Percentiles rank a stretch among this genome's conserved stretches.
phyloP scores from a whole-genome alignment of 2,329 filamentous ascomycete species.

The Aspergillus vadensis region DNA sequence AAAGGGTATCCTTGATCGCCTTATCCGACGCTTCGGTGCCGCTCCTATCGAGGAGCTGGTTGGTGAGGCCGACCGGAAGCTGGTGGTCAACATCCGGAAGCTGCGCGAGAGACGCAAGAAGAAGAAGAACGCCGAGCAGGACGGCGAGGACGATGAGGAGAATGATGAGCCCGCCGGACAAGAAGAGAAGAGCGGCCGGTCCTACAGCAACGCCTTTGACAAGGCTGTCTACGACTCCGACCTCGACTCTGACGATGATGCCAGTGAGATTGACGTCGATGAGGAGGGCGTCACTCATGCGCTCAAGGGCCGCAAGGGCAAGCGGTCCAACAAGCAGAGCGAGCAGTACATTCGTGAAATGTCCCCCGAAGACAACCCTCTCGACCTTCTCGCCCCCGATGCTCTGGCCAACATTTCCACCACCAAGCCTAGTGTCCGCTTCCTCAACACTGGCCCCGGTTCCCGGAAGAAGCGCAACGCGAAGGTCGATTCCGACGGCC shows the following conservation, averaged over 20 bases:
- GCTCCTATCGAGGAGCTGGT: slow-evolving; percentile 77
- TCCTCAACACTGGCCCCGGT: slow-evolving; percentile 43
- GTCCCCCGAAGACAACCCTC: slow-evolving; percentile 79
- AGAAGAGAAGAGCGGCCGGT: slow-evolving; percentile 18
- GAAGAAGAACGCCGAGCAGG: slow-evolving; percentile 71
- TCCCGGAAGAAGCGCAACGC: slow-evolving; percentile 44
- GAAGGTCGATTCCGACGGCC: slow-evolving; percentile 48
- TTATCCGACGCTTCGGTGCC: slow-evolving; percentile 87
- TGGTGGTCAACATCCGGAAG: slow-evolving; percentile 93
- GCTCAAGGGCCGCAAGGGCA: slow-evolving; percentile 50
- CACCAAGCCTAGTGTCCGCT: slow-evolving; percentile 68
- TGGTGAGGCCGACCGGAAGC: slow-evolving; percentile 82
- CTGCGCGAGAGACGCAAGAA: slow-evolving; percentile 87
- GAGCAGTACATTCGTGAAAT: slow-evolving; percentile 83
- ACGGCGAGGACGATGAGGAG: slow-evolving; percentile 59
- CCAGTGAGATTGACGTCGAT: slow-evolving; percentile 46
- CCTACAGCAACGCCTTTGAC: slow-evolving; percentile 25
- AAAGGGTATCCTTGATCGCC: slow-evolving; percentile 94
- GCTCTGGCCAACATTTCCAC: slow-evolving; percentile 91
- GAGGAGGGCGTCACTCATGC: slow-evolving; percentile 36
- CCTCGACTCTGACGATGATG: slow-evolving; percentile 72
- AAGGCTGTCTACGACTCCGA: slow-evolving; percentile 72
- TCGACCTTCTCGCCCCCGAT: slow-evolving; percentile 87
- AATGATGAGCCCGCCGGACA: slow-evolving; percentile 47
- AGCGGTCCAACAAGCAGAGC: slow-evolving; percentile 53